Percentiles rank a stretch among this genome's conserved stretches.
Evolutionary conservation across 73 alveolate genomes (phyloP).

Genomic region (Tetrahymena elliotti): DNA sequence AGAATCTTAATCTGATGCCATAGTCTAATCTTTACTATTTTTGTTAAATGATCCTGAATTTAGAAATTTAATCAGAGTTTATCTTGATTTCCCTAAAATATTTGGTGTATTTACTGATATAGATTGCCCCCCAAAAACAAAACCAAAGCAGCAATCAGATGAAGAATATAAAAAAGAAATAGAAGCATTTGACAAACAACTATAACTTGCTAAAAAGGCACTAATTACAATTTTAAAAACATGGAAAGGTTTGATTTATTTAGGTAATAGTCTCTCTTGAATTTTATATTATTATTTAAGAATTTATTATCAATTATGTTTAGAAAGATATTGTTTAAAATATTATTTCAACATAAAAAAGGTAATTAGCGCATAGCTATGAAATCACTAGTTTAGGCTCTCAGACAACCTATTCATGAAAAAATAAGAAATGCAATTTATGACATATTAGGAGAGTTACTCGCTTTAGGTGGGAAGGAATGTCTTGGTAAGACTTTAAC

Average conservation of each 20-base stretch:
- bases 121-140: slow-evolving; percentile 20
- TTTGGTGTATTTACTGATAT: slow-evolving; percentile 38
- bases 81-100: slow-evolving; percentile 38
- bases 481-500: slow-evolving; percentile 24
- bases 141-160: neutral
- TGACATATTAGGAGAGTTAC: slow-evolving; percentile 17
- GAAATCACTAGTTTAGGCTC: slow-evolving; percentile 21
- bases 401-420: slow-evolving; percentile 26
- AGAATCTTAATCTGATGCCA: slow-evolving; percentile 13
- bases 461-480: slow-evolving; percentile 33
- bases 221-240: slow-evolving; percentile 16
- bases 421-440: slow-evolving; percentile 38
- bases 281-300: too few species aligned
- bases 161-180: neutral
- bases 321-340: neutral
- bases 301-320: neutral
- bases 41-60: slow-evolving; percentile 32
- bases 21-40: slow-evolving; percentile 23
- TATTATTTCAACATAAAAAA: neutral
- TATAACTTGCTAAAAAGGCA: slow-evolving; percentile 36
- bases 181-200: slow-evolving; percentile 13
- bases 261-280: too few species aligned
- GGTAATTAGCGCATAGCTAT: slow-evolving; percentile 32
- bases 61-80: slow-evolving; percentile 18
- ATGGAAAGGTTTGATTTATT: slow-evolving; percentile 33